phyloP scores from a whole-genome alignment of 805 yeast species.

The Teunomyces kruisii region DNA sequence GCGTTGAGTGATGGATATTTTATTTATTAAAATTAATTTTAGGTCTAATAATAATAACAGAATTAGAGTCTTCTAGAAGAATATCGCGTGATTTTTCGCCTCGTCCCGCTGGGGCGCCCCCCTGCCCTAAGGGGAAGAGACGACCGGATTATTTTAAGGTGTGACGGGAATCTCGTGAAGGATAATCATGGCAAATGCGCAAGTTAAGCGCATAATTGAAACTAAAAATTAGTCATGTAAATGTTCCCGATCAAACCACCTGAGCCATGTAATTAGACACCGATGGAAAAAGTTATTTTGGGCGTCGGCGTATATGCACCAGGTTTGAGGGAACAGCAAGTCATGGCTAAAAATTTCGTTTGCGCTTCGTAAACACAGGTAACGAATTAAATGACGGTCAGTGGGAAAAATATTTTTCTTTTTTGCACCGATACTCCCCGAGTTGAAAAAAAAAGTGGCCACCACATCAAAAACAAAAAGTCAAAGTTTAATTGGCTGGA shows the following conservation, averaged over 20 bases:
- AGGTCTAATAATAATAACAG: neutral
- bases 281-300: no score
- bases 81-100: slow-evolving; percentile 3
- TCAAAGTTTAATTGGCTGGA: slow-evolving; percentile 1
- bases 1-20: neutral
- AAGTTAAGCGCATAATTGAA: no score
- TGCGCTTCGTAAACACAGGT: no score
- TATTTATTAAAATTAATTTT: slow-evolving; percentile 2
- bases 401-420: neutral
- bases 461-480: neutral
- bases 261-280: no score
- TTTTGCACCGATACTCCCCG: neutral
- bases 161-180: neutral
- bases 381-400: neutral
- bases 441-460: neutral
- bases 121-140: no score
- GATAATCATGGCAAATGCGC: no score
- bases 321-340: no score
- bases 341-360: no score
- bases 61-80: slow-evolving; percentile 2
- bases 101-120: no score
- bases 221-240: no score
- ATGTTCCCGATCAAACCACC: no score
- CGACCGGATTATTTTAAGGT: neutral
- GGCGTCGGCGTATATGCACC: no score